Evolutionary conservation across 2,329 filamentous ascomycete species (phyloP).

Genomic region (Trichoderma lentiforme): DNA sequence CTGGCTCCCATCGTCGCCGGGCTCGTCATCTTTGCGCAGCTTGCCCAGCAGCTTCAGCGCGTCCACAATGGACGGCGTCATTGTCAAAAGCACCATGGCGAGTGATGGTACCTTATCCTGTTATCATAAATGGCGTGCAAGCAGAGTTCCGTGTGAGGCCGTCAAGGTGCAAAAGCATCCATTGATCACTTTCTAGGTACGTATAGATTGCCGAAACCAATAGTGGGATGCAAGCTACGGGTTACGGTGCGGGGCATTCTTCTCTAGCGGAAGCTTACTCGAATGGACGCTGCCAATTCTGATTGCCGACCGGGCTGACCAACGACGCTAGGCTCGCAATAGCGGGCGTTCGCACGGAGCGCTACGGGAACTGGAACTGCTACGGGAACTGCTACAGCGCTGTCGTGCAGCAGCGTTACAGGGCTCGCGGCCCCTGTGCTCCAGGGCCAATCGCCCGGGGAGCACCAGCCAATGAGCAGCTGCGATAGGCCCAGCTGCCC

Average conservation of each 20-base stretch:
- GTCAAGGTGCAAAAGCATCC: neutral
- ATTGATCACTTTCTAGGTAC: neutral
- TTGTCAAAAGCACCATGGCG: conserved; percentile 72
- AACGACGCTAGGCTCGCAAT: neutral
- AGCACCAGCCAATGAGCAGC: conserved; percentile 11
- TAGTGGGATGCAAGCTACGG: neutral
- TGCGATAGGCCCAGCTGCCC: neutral
- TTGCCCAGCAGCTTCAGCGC: conserved; percentile 45
- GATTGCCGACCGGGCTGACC: neutral
- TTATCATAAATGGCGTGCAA: neutral
- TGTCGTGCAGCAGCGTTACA: conserved; percentile 5
- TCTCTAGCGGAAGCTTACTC: neutral
- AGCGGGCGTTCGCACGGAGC: neutral
- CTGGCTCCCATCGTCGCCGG: conserved; percentile 22
- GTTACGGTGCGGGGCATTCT: neutral
- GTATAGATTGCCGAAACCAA: neutral
- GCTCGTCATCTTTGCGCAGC: conserved; percentile 13
- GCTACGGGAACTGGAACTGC: neutral
- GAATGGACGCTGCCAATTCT: neutral
- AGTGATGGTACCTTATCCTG: neutral
- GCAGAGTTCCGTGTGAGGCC: neutral
- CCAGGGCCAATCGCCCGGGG: neutral
- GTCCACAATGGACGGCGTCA: conserved; percentile 66
- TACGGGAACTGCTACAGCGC: conserved; percentile 2
- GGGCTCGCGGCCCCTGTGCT: neutral